Evolutionary conservation across 352 stramenopile genomes (phyloP).

Genomic region (Globisporangium lucens): DNA sequence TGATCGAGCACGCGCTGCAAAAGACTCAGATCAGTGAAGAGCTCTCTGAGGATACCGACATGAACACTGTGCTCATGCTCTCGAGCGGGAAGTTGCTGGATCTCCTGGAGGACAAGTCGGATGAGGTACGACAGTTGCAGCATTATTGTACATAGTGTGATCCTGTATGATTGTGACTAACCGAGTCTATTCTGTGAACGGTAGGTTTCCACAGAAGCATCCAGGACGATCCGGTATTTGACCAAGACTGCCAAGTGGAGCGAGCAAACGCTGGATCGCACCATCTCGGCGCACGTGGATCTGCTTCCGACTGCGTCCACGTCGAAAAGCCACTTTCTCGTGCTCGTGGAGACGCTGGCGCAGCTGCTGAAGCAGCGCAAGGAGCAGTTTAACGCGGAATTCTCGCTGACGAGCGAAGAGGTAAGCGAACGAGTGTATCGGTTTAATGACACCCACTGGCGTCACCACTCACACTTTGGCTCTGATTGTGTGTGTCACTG

Average conservation of each 20-base stretch:
- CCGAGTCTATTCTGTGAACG: background rate
- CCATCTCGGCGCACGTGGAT: constrained; percentile 52
- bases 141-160: background rate
- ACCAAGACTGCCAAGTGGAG: constrained; percentile 25
- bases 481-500: background rate
- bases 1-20: constrained; percentile 41
- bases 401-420: constrained; percentile 31
- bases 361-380: constrained; percentile 27
- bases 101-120: constrained; percentile 49
- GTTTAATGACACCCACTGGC: background rate
- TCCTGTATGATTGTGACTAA: background rate
- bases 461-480: background rate
- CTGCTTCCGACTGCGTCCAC: constrained; percentile 24
- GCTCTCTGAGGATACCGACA: constrained; percentile 28
- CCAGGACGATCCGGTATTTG: constrained; percentile 38
- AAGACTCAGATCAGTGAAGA: constrained; percentile 59
- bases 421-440: constrained; percentile 7
- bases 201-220: constrained; percentile 45
- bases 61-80: constrained; percentile 54
- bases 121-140: constrained; percentile 20
- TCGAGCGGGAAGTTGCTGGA: constrained; percentile 57
- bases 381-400: constrained; percentile 15
- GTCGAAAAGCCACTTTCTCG: constrained; percentile 11
- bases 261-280: constrained; percentile 34
- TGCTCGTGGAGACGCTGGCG: constrained; percentile 28